A percentile compares a stretch with the other conserved stretches of the same genome.
phyloP scores from a whole-genome alignment of 768 basidiomycete genomes.

The Boletus rufocinnamomeus region DNA sequence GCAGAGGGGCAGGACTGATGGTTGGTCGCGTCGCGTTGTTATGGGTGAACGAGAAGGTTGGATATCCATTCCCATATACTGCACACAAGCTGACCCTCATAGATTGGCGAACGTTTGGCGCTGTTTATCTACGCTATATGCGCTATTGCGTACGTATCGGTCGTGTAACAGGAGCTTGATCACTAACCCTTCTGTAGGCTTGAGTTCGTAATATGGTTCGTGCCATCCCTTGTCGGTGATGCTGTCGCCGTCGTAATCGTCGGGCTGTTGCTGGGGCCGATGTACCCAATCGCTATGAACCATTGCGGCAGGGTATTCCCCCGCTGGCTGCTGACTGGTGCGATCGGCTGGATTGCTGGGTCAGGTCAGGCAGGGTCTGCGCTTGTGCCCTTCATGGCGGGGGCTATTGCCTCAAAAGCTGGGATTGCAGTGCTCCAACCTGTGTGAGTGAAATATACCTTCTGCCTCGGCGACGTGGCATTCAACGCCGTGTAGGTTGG shows the following conservation, averaged over 20 bases:
- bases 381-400: conserved; percentile 52
- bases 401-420: conserved; percentile 41
- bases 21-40: conserved; percentile 32
- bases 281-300: conserved; percentile 59
- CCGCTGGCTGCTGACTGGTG: conserved; percentile 36
- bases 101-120: conserved; percentile 36
- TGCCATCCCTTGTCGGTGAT: conserved; percentile 63
- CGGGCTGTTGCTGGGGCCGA: conserved; percentile 71
- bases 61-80: not conserved
- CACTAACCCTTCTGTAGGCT: conserved; percentile 40
- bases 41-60: conserved; percentile 33
- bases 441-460: conserved; percentile 39
- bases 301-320: conserved; percentile 40
- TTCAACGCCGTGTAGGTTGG: conserved; percentile 14
- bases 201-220: conserved; percentile 68
- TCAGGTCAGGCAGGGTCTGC: conserved; percentile 54
- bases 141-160: conserved; percentile 30
- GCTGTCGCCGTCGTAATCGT: conserved; percentile 65
- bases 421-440: conserved; percentile 52
- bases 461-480: not conserved
- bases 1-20: conserved; percentile 25
- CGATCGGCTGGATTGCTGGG: conserved; percentile 55
- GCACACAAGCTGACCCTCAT: not conserved
- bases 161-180: not conserved
- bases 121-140: conserved; percentile 33